Evolutionary conservation across 257 asterid genomes (phyloP), one percentile per base, ranked within the genome.

Genomic region (Datura wrightii): DNA sequence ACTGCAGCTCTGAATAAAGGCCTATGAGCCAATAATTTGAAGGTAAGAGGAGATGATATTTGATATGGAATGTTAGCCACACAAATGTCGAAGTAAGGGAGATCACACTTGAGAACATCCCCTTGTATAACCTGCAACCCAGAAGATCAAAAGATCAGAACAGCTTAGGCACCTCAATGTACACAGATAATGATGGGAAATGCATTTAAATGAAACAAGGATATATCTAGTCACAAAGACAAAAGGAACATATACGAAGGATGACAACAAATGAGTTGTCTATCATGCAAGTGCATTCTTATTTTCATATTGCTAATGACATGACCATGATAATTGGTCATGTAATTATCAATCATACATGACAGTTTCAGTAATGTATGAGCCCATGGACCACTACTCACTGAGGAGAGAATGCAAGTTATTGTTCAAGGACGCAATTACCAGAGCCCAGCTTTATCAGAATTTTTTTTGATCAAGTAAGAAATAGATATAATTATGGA

Each of bases 31-130:
- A 97, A 84, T 62, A 97, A 83, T 67, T 95, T 95, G 83, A 97
- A 97, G n/a, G 98, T 95, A 15, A 97, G 97, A 1, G 98, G 99
- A 24, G 99, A 97, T 1, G 99, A 97, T 54, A 97, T 97, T 86
- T 97, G 98, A 85, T 97, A 97, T 1, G 98, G 98, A 72, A 97
- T 97, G 87, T 97, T 97, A 4, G 99, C 99, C 82, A 97, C 97
- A 63, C 99, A 97, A 18, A 97, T 97, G 79, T 95, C 99, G 5
- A 97, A 97, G 92, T 94, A 94, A 1, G 99, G 99, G 46, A 97
- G 93, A 83, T 94, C 99, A 85, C 97, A 93, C 88, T 94, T 97
- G 83, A 97, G 90, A 31, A 94, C 97, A 84, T 97, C 99, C 85
- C 97, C 99, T 91, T 95, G 95, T 79, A 97, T 95, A 84, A 97